Evolutionary conservation across 1,139 yeast species (phyloP).

Genomic region (Candida sanyaensis): DNA sequence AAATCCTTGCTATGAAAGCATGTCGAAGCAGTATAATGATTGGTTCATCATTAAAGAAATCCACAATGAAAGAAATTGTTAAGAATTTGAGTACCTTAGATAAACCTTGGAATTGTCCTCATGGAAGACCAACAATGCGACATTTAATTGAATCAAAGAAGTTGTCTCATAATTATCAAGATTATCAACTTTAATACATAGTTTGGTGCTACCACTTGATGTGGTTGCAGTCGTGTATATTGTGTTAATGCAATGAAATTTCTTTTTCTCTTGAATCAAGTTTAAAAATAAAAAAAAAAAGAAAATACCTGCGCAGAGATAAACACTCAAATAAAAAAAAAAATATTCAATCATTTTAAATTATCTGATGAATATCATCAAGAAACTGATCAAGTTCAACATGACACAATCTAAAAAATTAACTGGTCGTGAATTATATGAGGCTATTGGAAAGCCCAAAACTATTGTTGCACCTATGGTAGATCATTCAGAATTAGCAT

Average conservation of each 20-base stretch:
- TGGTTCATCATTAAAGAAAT: conserved; percentile 64
- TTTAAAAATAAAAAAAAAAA: too few relatives aligned
- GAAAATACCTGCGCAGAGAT: too few relatives aligned
- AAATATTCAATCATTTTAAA: not conserved
- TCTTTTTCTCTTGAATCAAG: too few relatives aligned
- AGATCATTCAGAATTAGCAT: conserved; percentile 93
- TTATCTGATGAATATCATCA: not conserved
- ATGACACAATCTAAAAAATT: conserved; percentile 14
- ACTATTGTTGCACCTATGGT: conserved; percentile 98
- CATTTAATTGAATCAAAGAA: conserved; percentile 64
- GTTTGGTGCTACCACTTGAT: not conserved
- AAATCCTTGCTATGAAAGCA: conserved; percentile 92
- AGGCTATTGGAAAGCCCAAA: conserved; percentile 70
- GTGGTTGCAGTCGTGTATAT: too few relatives aligned
- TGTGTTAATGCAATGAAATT: too few relatives aligned
- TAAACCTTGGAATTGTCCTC: conserved; percentile 99
- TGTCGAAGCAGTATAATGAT: conserved; percentile 94
- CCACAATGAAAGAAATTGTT: conserved; percentile 70
- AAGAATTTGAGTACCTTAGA: conserved; percentile 67
- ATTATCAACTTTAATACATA: conserved; percentile 10
- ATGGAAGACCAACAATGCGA: conserved; percentile 95
- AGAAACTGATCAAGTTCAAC: not conserved
- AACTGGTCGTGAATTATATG: conserved; percentile 68
- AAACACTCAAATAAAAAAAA: not conserved
- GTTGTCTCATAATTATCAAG: conserved; percentile 13